A percentile compares a stretch with the other conserved stretches of the same genome.
phyloP scores from a whole-genome alignment of 768 basidiomycete species.

The Collybia mongolica region DNA sequence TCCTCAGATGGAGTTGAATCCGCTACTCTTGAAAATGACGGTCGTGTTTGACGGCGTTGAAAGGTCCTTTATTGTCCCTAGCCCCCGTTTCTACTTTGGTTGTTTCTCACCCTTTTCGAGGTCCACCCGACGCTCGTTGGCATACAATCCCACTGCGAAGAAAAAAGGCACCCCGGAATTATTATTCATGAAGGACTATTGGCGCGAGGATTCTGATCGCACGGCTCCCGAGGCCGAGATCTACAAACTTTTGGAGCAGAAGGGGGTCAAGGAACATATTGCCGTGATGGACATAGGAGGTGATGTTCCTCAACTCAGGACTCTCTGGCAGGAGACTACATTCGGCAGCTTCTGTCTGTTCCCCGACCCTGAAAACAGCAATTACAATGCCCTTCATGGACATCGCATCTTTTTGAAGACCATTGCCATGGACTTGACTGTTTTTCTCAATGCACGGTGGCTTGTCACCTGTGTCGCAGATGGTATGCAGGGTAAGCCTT shows the following conservation, averaged over 20 bases:
- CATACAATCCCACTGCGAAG: constrained; percentile 4
- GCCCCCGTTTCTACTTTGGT: constrained; percentile 6
- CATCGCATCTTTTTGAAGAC: not conserved
- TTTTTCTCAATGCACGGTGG: not conserved
- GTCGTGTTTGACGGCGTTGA: not conserved
- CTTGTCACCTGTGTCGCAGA: not conserved
- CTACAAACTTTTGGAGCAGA: constrained; percentile 14
- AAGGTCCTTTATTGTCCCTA: constrained; percentile 10
- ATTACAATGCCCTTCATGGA: not conserved
- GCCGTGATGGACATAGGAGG: constrained; percentile 17
- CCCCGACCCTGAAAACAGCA: not conserved
- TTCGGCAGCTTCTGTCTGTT: not conserved
- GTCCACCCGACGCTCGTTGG: constrained; percentile 20
- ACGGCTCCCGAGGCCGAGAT: constrained; percentile 18
- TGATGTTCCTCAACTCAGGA: constrained; percentile 14
- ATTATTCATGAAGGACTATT: constrained; percentile 30
- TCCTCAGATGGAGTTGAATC: not conserved
- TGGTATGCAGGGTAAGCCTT: constrained; percentile 2
- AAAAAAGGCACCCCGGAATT: constrained; percentile 3
- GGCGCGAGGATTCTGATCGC: constrained; percentile 14
- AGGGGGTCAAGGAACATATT: constrained; percentile 15
- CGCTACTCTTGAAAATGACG: not conserved
- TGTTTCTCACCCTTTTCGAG: constrained; percentile 16
- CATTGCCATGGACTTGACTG: not conserved
- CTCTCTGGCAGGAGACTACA: not conserved